These are phyloP conservation scores for Phytopythium oedochilum DNA, from an alignment of 352 stramenopile genomes.

Conservation along the genomic window DNA sequence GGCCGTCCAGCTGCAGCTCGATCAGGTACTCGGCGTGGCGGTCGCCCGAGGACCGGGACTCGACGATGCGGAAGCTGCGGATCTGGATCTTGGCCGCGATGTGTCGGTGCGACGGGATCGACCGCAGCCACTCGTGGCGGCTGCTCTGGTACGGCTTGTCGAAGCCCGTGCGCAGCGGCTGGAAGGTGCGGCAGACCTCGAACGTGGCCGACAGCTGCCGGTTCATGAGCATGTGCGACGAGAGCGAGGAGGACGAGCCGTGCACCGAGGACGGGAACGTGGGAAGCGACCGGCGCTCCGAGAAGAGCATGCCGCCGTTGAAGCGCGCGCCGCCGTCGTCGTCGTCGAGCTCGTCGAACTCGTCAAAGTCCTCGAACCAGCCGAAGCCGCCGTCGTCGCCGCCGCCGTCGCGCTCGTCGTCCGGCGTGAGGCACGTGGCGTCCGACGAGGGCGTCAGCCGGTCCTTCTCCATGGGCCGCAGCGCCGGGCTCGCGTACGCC, in stretches of 20 bases:
- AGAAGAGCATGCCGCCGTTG: constrained; percentile 23
- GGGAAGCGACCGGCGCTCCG: constrained; percentile 25
- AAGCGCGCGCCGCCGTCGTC: no score
- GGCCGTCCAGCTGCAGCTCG: constrained; percentile 68
- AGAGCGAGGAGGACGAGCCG: constrained; percentile 11
- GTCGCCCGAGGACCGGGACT: constrained; percentile 31
- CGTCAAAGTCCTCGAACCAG: constrained; percentile 83
- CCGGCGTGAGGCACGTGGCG: constrained; percentile 30
- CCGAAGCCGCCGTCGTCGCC: constrained; percentile 32
- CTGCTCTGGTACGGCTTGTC: constrained; percentile 61
- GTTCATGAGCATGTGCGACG: constrained; percentile 29
- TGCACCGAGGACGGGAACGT: constrained; percentile 17
- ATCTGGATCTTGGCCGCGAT: constrained; percentile 79
- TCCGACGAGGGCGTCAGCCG: constrained; percentile 36
- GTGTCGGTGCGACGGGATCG: constrained; percentile 63
- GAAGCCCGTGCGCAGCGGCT: constrained; percentile 43
- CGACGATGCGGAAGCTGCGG: constrained; percentile 79
- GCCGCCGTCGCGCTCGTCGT: constrained; percentile 29
- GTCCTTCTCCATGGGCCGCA: constrained; percentile 48
- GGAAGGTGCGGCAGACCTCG: constrained; percentile 69
- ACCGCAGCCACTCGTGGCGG: constrained; percentile 56
- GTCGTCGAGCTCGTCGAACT: constrained; percentile 43
- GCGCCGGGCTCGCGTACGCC: constrained; percentile 35
- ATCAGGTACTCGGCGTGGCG: constrained; percentile 82
- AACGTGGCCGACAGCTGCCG: constrained; percentile 60